phyloP scores from a whole-genome alignment of 2,329 filamentous ascomycete genomes.

The Fusarium illudens region DNA sequence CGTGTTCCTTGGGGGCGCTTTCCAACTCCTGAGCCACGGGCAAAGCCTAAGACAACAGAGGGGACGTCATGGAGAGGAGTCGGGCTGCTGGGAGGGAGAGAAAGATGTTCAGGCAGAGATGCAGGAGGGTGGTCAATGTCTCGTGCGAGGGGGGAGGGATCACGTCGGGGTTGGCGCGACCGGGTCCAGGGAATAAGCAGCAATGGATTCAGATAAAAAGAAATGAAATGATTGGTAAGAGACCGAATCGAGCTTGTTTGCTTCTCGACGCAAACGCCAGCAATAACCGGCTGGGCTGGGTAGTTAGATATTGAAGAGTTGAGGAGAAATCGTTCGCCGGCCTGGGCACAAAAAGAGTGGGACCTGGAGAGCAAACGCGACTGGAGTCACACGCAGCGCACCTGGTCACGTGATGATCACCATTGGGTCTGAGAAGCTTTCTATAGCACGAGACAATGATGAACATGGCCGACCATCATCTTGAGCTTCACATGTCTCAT shows the following conservation, averaged over 20 bases:
- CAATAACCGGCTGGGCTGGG: slow-evolving; percentile 18
- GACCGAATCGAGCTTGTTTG: slow-evolving; percentile 29
- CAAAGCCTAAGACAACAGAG: slow-evolving; percentile 32
- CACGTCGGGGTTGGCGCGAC: slow-evolving; percentile 18
- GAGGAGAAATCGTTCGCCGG: slow-evolving; percentile 28
- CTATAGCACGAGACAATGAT: neutral
- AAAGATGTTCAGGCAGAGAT: slow-evolving; percentile 22
- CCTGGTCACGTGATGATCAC: slow-evolving; percentile 14
- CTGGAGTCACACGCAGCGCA: neutral
- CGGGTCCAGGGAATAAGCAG: slow-evolving; percentile 2
- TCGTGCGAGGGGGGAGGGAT: slow-evolving; percentile 15
- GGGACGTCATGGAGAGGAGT: slow-evolving; percentile 39
- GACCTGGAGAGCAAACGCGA: slow-evolving; percentile 21
- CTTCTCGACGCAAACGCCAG: slow-evolving; percentile 33
- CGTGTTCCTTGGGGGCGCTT: slow-evolving; percentile 13
- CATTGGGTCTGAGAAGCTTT: neutral
- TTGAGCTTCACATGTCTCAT: neutral
- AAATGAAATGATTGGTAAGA: slow-evolving; percentile 21
- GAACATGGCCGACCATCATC: neutral
- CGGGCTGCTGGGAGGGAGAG: slow-evolving; percentile 8
- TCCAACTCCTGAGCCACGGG: slow-evolving; percentile 30
- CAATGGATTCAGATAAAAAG: slow-evolving; percentile 10
- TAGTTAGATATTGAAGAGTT: slow-evolving; percentile 36
- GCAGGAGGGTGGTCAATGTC: slow-evolving; percentile 15
- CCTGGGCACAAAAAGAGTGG: slow-evolving; percentile 34